Percentiles rank a stretch among this genome's conserved stretches.
These are phyloP conservation scores for Hyaloscypha variabilis DNA, from an alignment of 495 filamentous ascomycete genomes.

Conservation along the genomic window DNA sequence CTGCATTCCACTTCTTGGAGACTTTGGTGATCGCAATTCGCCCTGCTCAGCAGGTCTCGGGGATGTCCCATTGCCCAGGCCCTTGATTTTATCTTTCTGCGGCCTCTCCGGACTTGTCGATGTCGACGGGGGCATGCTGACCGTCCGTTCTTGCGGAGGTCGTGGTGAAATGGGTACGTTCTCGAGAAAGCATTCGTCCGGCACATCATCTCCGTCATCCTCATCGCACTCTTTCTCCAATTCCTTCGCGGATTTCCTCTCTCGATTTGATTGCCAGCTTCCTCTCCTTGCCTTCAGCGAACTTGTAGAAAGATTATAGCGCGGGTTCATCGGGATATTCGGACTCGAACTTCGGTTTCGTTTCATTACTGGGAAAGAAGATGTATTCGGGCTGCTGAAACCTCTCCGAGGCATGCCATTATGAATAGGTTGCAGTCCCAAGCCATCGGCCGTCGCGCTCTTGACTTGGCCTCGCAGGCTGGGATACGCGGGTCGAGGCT, in stretches of 20 bases:
- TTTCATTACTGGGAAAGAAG: slow-evolving; percentile 26
- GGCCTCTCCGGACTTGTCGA: slow-evolving; percentile 57
- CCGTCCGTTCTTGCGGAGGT: slow-evolving; percentile 63
- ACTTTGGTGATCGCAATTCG: slow-evolving; percentile 48
- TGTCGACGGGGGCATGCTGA: slow-evolving; percentile 50
- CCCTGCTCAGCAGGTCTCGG: slow-evolving; percentile 50
- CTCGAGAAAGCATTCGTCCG: slow-evolving; percentile 87
- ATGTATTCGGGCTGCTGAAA: slow-evolving; percentile 30
- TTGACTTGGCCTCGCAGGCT: slow-evolving; percentile 25
- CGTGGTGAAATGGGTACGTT: slow-evolving; percentile 96
- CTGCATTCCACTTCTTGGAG: slow-evolving; percentile 17
- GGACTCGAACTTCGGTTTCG: slow-evolving; percentile 33
- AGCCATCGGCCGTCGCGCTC: slow-evolving; percentile 24
- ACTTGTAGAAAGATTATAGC: slow-evolving; percentile 39
- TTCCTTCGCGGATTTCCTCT: slow-evolving; percentile 76
- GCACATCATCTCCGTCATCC: slow-evolving; percentile 85
- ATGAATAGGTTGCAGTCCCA: slow-evolving; percentile 28
- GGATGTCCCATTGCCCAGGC: slow-evolving; percentile 56
- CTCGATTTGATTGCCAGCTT: slow-evolving; percentile 70
- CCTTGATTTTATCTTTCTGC: slow-evolving; percentile 50
- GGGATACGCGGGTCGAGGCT: slow-evolving; percentile 28
- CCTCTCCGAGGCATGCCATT: slow-evolving; percentile 27
- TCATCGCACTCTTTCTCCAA: slow-evolving; percentile 82
- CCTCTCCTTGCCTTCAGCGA: slow-evolving; percentile 50
- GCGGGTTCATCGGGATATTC: slow-evolving; percentile 29